These are phyloP conservation scores for Tolypocladium sp. DNA, from an alignment of 2,329 filamentous ascomycete genomes.

Conservation along the genomic window DNA sequence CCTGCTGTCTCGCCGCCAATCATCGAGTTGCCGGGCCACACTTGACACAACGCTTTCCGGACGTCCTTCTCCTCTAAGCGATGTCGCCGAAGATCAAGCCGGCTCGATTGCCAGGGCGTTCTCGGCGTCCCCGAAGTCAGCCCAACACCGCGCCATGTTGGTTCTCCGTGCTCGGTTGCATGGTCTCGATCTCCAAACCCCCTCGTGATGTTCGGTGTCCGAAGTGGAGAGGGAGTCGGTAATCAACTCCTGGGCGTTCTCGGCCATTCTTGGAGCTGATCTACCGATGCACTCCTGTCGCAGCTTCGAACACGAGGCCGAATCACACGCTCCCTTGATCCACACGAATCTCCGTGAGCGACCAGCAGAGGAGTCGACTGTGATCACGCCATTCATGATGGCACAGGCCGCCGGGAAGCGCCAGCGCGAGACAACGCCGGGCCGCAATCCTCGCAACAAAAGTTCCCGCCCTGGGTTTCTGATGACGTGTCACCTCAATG, in stretches of 20 bases:
- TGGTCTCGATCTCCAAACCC: too few relatives aligned
- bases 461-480: neutral
- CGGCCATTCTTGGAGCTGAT: neutral
- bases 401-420: neutral
- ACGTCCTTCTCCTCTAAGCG: too few relatives aligned
- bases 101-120: neutral
- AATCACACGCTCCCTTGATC: neutral
- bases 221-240: neutral
- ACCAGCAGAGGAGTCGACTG: neutral
- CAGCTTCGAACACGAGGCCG: too few relatives aligned
- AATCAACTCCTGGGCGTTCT: neutral
- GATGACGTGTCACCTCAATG: neutral
- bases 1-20: too few relatives aligned
- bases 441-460: neutral
- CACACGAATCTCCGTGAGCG: neutral
- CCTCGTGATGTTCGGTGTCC: too few relatives aligned
- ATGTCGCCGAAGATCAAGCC: neutral
- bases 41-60: too few relatives aligned
- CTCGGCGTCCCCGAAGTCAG: neutral
- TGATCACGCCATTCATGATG: neutral
- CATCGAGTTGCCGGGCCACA: too few relatives aligned
- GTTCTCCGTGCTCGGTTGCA: too few relatives aligned
- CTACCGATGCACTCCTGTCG: neutral
- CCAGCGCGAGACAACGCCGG: neutral
- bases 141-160: neutral